Base-by-base conservation (phyloP, 1,139 yeast species). In the Geotrichum carabidarum region DNA sequence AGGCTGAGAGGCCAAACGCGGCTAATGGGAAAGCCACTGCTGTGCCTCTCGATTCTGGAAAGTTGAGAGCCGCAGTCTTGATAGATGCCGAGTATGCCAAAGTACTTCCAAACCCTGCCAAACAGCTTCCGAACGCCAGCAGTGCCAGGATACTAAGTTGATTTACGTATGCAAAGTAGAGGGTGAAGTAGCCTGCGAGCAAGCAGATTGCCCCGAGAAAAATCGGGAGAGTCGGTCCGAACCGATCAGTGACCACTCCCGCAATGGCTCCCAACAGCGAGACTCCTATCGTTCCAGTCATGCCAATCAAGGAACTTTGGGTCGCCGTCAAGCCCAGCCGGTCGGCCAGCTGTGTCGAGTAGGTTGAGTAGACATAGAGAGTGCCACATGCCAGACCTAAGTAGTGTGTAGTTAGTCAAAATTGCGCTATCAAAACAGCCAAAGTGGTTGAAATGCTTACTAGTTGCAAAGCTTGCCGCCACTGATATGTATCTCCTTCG, bases 291-390 rank as follows among this genome's bases (percentile, higher is more conserved):
- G 81, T 78, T 1, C 86, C 86, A 54, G 76, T 69, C 57, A 80
- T 70, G 1, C 84, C 84, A 8, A 81, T 76, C 15, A 75, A 67
- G 12, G 82, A 78, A 15, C 81, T 70, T 59, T 81, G 78, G 0
- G 84, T 76, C 8, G 81, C 85, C 1, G 80, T 67, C 56, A 81
- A 75, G 31, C 71, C 71, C 48, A 82, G 71, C 48, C 73, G 72
- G 51, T 69, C 73, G 4, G 86, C 85, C 56, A 81, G 72, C 62
- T 81, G 86, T 3, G 86, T 83, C 53, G 82, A 78, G 62, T 80
- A 81, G 2, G 83, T 81, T 22, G 82, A 78, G 65, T 79, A 81
- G 48, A 81, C 71, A 64, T 81, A 81, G 60, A 80, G 71, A 1
- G 85, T 81, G 9, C 85, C 85, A 63, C 84, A 66, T 42, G 78